Percentiles rank a stretch among this genome's conserved stretches.
Conservation (phyloP, 192 early-diverging fungal genomes). For the Polychytrium aggregatum region DNA sequence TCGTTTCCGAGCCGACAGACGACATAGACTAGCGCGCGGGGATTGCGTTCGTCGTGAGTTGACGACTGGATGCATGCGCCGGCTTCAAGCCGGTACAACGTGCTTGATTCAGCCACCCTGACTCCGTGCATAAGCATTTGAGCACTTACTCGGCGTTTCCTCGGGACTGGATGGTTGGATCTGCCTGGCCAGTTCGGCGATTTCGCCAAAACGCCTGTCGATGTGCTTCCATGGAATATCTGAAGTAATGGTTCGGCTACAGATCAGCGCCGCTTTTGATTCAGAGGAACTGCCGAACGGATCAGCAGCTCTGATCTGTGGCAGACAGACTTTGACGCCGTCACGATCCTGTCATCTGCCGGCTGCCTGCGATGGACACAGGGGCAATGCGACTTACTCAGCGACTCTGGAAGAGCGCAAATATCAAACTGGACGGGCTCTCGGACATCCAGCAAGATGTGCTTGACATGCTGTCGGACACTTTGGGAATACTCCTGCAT, state of each 20-base stretch:
- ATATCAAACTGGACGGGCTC: conserved; percentile 76
- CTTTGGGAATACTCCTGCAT: conserved; percentile 38
- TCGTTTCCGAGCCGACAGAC: conserved; percentile 86
- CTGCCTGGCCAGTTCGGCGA: conserved; percentile 9
- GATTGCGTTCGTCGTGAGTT: not conserved
- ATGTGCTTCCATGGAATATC: conserved; percentile 50
- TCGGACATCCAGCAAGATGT: conserved; percentile 84
- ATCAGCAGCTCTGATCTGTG: not conserved
- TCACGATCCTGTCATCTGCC: not conserved
- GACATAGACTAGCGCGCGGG: conserved; percentile 48
- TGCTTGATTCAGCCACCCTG: not conserved
- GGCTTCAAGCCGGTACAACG: not conserved
- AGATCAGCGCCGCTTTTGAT: too few species aligned
- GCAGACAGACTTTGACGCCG: not conserved
- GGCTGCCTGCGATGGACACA: not conserved
- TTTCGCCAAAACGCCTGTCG: conserved; percentile 21
- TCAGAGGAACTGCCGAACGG: not conserved
- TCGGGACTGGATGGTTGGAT: not conserved
- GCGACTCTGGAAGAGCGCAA: conserved; percentile 55
- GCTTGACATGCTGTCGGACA: conserved; percentile 20
- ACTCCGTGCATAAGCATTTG: not conserved
- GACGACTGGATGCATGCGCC: conserved; percentile 5
- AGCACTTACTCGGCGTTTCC: not conserved
- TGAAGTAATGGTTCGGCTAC: conserved; percentile 10
- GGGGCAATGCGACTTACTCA: conserved; percentile 29